These are phyloP conservation scores for Rhizopogon vulgaris DNA, from an alignment of 768 basidiomycete species.

Conservation along the genomic window DNA sequence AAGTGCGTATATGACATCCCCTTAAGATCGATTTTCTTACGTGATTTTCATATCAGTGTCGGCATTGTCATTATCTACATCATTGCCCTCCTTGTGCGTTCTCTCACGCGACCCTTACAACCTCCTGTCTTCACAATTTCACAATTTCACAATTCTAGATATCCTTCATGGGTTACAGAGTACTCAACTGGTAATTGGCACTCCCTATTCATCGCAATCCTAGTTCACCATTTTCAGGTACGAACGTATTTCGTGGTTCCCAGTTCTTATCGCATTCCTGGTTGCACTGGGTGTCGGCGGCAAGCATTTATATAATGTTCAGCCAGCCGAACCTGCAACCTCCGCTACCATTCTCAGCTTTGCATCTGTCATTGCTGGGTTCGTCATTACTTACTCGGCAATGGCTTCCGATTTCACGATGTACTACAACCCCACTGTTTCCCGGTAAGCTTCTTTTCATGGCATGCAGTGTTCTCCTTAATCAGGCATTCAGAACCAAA, in stretches of 20 bases:
- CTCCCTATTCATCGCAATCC: not conserved
- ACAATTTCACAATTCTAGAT: constrained; percentile 29
- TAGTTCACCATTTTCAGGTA: constrained; percentile 38
- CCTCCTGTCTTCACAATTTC: constrained; percentile 1
- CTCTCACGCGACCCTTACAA: not conserved
- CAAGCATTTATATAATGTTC: constrained; percentile 51
- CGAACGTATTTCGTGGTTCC: constrained; percentile 72
- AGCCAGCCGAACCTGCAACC: constrained; percentile 45
- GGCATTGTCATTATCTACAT: constrained; percentile 77
- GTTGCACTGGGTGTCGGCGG: constrained; percentile 71
- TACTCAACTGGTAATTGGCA: constrained; percentile 48
- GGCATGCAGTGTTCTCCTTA: constrained; percentile 5
- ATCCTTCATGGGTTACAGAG: constrained; percentile 60
- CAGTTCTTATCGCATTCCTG: constrained; percentile 66
- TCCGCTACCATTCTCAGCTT: constrained; percentile 55
- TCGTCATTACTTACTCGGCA: constrained; percentile 56
- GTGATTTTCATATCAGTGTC: constrained; percentile 37
- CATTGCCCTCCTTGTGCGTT: constrained; percentile 55
- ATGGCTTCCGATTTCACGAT: constrained; percentile 71
- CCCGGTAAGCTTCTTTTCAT: constrained; percentile 38
- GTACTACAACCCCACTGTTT: constrained; percentile 55
- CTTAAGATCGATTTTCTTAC: constrained; percentile 6
- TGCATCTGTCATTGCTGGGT: constrained; percentile 66
- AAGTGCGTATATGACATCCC: constrained; percentile 28
- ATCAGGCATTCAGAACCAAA: constrained; percentile 34